phyloP scores from a whole-genome alignment of 169 alveolate species.

The Plasmodium vinckei region DNA sequence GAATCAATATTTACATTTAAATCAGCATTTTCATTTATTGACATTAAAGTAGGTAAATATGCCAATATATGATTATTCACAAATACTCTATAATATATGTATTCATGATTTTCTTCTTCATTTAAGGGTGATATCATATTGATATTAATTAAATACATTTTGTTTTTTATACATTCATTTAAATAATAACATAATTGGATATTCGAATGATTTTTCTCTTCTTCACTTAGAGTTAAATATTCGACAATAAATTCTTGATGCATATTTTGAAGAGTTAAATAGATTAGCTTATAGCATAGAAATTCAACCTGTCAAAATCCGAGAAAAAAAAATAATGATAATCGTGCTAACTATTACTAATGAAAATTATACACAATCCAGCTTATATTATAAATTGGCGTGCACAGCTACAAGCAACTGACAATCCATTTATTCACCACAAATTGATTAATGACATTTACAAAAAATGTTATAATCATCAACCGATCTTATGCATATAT shows the following conservation, averaged over 20 bases:
- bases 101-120: constrained; percentile 43
- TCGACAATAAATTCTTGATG: constrained; percentile 70
- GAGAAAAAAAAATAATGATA: constrained; percentile 6
- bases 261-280: constrained; percentile 81
- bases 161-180: constrained; percentile 55
- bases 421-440: background rate
- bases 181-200: constrained; percentile 57
- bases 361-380: no score
- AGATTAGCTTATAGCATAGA: constrained; percentile 77
- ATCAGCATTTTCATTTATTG: constrained; percentile 29
- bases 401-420: background rate
- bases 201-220: constrained; percentile 46
- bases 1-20: constrained; percentile 38
- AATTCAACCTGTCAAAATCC: constrained; percentile 75
- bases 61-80: constrained; percentile 36
- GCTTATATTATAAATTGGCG: no score
- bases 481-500: constrained; percentile 2
- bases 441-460: no score
- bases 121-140: constrained; percentile 57
- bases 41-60: constrained; percentile 39
- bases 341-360: no score
- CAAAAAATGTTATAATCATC: no score
- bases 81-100: constrained; percentile 30
- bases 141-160: constrained; percentile 61
- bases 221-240: constrained; percentile 50